phyloP scores from a whole-genome alignment of 2,329 filamentous ascomycete species.

The Botrytis byssoidea region DNA sequence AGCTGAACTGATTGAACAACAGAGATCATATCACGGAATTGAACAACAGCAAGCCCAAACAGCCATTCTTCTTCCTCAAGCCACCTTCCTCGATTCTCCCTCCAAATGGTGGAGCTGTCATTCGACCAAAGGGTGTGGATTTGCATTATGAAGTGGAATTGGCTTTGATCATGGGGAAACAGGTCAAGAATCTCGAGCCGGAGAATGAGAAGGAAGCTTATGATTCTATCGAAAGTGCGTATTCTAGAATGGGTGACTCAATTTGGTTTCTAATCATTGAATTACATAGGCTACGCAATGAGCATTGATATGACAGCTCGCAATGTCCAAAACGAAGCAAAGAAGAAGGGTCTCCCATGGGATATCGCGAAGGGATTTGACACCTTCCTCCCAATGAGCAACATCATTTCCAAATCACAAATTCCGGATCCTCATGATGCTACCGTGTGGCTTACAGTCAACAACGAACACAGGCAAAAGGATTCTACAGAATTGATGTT shows the following conservation, averaged over 20 bases:
- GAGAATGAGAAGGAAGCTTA: slow-evolving; percentile 74
- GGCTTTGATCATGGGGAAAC: slow-evolving; percentile 82
- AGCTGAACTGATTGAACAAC: neutral
- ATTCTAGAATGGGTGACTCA: neutral
- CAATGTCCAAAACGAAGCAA: slow-evolving; percentile 93
- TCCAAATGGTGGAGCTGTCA: slow-evolving; percentile 73
- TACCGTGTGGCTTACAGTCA: slow-evolving; percentile 82
- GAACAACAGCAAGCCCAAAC: slow-evolving; percentile 81
- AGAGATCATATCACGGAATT: slow-evolving; percentile 94
- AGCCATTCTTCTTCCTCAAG: slow-evolving; percentile 99
- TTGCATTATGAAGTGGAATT: slow-evolving; percentile 96
- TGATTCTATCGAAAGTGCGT: slow-evolving; percentile 74
- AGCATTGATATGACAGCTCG: slow-evolving; percentile 97
- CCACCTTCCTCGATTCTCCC: slow-evolving; percentile 82
- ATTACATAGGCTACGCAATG: slow-evolving; percentile 70
- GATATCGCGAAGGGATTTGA: slow-evolving; percentile 96
- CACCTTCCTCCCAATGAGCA: slow-evolving; percentile 87
- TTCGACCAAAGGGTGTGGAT: slow-evolving; percentile 78
- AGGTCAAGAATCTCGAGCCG: slow-evolving; percentile 70
- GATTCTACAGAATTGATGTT: slow-evolving; percentile 95
- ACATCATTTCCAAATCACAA: slow-evolving; percentile 73
- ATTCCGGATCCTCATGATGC: slow-evolving; percentile 87
- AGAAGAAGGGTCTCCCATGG: slow-evolving; percentile 96
- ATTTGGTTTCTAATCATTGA: slow-evolving; percentile 21
- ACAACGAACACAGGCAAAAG: slow-evolving; percentile 72